Evolutionary conservation across 2,329 filamentous ascomycete species (phyloP).

Genomic region (Aspergillus novofumigatus): DNA sequence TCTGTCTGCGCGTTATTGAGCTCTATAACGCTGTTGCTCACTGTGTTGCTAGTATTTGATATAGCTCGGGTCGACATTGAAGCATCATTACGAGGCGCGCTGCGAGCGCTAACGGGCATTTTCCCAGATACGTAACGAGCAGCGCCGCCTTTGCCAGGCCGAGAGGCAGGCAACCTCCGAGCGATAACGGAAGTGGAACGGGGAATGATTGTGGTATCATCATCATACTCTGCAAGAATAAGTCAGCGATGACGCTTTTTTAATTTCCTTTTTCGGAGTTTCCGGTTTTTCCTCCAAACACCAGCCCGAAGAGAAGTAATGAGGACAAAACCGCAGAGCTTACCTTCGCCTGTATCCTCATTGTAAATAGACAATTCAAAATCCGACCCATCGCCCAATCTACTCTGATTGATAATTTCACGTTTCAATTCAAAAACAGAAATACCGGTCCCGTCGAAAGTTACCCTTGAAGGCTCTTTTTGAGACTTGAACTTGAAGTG

Average conservation of each 20-base stretch:
- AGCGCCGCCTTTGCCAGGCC: conserved; percentile 82
- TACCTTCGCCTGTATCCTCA: conserved; percentile 87
- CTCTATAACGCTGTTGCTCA: conserved; percentile 55
- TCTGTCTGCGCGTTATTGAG: conserved; percentile 82
- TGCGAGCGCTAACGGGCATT: conserved; percentile 85
- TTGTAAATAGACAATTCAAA: conserved; percentile 94
- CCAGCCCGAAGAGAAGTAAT: background rate
- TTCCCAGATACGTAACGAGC: conserved; percentile 95
- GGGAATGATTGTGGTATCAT: conserved; percentile 96
- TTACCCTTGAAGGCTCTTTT: conserved; percentile 88
- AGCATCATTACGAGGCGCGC: conserved; percentile 64
- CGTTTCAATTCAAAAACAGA: conserved; percentile 98
- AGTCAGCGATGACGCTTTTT: conserved; percentile 20
- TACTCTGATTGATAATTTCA: conserved; percentile 94
- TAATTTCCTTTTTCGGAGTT: too few relatives aligned
- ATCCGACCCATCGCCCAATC: conserved; percentile 89
- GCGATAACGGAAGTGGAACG: conserved; percentile 92
- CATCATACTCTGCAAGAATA: conserved; percentile 73
- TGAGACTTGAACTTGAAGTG: conserved; percentile 99
- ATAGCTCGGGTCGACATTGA: conserved; percentile 35
- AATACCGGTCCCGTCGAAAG: conserved; percentile 95
- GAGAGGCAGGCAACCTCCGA: conserved; percentile 74
- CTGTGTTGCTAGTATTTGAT: conserved; percentile 37
- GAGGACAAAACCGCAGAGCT: conserved; percentile 29
- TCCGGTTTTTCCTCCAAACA: background rate